phyloP scores from a whole-genome alignment of 768 basidiomycete genomes.

The Scleroderma citrinum region DNA sequence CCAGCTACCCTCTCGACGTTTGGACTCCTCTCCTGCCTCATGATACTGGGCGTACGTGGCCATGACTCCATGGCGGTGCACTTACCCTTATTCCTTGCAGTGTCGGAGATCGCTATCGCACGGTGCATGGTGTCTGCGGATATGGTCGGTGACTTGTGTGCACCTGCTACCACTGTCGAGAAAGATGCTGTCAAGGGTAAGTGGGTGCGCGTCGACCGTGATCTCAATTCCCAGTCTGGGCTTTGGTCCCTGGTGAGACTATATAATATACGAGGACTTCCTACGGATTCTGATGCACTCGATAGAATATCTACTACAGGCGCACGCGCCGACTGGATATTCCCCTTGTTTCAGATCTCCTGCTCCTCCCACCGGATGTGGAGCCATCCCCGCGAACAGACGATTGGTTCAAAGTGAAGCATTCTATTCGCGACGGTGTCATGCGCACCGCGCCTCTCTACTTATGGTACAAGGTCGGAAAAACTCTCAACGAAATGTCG shows the following conservation, averaged over 20 bases:
- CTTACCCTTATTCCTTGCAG: conserved; percentile 29
- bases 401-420: conserved; percentile 58
- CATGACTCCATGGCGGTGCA: background rate
- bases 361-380: conserved; percentile 53
- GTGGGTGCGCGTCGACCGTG: conserved; percentile 85
- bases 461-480: conserved; percentile 76
- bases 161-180: conserved; percentile 62
- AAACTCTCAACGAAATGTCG: conserved; percentile 58
- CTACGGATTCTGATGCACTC: conserved; percentile 3
- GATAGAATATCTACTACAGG: conserved; percentile 70
- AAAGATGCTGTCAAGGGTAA: conserved; percentile 73
- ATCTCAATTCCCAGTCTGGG: conserved; percentile 65
- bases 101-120: conserved; percentile 74
- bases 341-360: conserved; percentile 69
- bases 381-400: conserved; percentile 37
- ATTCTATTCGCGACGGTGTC: conserved; percentile 62
- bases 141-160: conserved; percentile 54
- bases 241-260: conserved; percentile 55
- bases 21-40: conserved; percentile 24
- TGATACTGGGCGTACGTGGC: conserved; percentile 22
- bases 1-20: conserved; percentile 72
- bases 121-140: conserved; percentile 62
- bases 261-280: background rate
- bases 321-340: conserved; percentile 80
- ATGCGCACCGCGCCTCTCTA: conserved; percentile 49